Percentiles rank a stretch among this genome's conserved stretches.
phyloP scores from a whole-genome alignment of 306 rosid genomes.

The Senna siamea region DNA sequence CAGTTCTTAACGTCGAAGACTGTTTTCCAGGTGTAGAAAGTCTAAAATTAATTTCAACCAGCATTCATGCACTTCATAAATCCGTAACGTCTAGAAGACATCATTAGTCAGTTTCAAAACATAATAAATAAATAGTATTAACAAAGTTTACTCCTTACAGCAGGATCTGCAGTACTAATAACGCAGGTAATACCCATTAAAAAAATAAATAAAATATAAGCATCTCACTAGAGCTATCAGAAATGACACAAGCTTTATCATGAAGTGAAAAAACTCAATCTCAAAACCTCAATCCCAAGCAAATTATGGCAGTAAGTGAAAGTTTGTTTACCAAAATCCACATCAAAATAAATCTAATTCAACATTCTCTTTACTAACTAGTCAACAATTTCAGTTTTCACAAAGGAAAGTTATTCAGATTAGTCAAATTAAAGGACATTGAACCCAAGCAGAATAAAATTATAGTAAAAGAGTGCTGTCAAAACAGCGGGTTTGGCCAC shows the following conservation, averaged over 20 bases:
- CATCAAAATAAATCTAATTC: background rate
- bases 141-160: background rate
- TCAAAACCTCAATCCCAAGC: background rate
- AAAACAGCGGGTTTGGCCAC: too few species aligned
- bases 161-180: background rate
- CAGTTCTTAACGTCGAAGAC: background rate
- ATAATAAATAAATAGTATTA: background rate
- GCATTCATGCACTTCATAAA: constrained; percentile 12
- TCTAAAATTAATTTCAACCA: constrained; percentile 5
- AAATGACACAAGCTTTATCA: background rate
- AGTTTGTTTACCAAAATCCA: background rate
- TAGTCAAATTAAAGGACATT: background rate
- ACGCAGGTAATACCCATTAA: background rate
- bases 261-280: background rate
- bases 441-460: background rate
- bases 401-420: background rate
- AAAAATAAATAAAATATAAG: background rate
- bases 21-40: constrained; percentile 18
- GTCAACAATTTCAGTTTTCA: background rate
- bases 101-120: background rate
- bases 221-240: background rate
- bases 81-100: background rate
- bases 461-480: too few species aligned
- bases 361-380: background rate
- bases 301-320: background rate